Evolutionary conservation across 441 rosid genomes (phyloP), one percentile per base, ranked within the genome.

Genomic region (Syzygium syzygioides): DNA sequence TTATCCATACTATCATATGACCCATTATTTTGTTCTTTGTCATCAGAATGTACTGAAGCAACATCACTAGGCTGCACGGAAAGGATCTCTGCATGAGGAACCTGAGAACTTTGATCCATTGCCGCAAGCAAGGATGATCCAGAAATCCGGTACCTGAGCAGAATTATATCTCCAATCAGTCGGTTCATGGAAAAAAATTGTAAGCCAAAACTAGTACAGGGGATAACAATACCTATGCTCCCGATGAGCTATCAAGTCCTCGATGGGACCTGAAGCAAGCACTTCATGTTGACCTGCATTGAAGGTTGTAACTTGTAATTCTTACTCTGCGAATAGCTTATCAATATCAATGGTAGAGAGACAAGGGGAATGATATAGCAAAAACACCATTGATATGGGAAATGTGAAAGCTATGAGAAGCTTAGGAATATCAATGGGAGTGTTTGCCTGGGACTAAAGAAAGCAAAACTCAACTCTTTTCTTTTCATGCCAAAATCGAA

Each of bases 241-340:
- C 88, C 99, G 95, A 89, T 97, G 99, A 91, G 99, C 99, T 92
- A 98, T 97, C 91, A 98, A 93, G 91, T 98, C 99, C 92, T 98
- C 99, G 90, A 98, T 98, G 57, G 99, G 99, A 80, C 99, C 99
- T 30, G 99, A 98, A 55, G 99, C 99, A 90, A 98, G 99, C 93
- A 95, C 97, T 94, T 98, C 99, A 94, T 98, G 99, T 91, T 98
- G 98, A 93, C 96, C 99, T 98, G 94, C 79, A 88, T 80, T 50
- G 79, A 90, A 88, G 76, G 48, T 23, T 30, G 64, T 88, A 91
- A 56, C 20, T 55, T 76, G 66, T 41, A 87, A 87, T 55, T 83
- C 71, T 87, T 53, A 45, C 34, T 57, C 71, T 87, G 55, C n/a
- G 84, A 25, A 23, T 57, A 56, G 32, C 28, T 37, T 59, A 80